Base-by-base conservation (phyloP, 2,329 filamentous ascomycete species). In the Colletotrichum sp. region DNA sequence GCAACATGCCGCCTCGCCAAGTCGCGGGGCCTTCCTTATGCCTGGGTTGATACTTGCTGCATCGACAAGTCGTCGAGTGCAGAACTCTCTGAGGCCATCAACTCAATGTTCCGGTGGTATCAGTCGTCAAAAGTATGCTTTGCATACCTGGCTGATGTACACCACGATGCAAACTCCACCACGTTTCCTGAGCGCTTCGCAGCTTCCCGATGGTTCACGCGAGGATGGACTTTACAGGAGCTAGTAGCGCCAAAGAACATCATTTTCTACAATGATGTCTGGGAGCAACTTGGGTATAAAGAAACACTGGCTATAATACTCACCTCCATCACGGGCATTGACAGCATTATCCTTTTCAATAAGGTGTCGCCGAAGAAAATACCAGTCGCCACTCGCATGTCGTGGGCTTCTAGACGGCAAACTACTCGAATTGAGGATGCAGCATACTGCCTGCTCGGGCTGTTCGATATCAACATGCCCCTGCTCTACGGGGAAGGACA, bases 391-490 rank as follows among this genome's bases (percentile, higher is more conserved):
- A 56, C 72, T 9, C 78, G 78, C 66, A 83, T 82, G 81, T 80
- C 77, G 8, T 83, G 80, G 81, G 79, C 78, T 43, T 75, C 80
- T 1, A 71, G 62, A 6, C 74, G 80, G 10, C 28, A 76, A 60
- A 81, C 78, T 4, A 80, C 76, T 5, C 68, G 78, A 4, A 1
- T 56, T 39, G 77, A 81, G 58, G 80, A 82, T 68, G 64, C 75
- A 12, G 80, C 80, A 0, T 83, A 81, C 55, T 80, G 79, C 27
- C 69, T 83, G 6, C 67, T 81, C 6, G 81, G 81, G 5, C 60
- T 83, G 6, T 81, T 83, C 28, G 69, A 77, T 22, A 75, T 82
- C 36, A 80, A 76, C 30, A 82, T 83, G 78, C 75, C 79, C 1
- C 66, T 80, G 13, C 74, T 79, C 2, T 82, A 82, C 36, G 79